Conservation (phyloP, 1,139 yeast species). For the Pichia sp. region DNA sequence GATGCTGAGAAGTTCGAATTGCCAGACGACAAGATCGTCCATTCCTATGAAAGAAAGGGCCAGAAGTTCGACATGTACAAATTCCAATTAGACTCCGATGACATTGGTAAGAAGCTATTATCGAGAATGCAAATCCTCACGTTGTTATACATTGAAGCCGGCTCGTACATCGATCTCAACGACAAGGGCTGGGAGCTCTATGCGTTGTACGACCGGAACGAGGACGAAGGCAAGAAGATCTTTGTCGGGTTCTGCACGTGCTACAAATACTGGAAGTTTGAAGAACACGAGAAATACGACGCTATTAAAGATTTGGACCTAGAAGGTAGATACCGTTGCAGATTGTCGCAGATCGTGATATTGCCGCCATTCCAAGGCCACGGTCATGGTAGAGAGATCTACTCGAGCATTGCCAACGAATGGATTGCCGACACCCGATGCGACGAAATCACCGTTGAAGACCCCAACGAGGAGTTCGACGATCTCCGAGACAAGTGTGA, state of each 20-base stretch:
- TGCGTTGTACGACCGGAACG: conserved; percentile 40
- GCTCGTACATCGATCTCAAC: conserved; percentile 74
- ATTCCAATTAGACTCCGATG: conserved; percentile 38
- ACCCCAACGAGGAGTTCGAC: conserved; percentile 92
- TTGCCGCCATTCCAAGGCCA: conserved; percentile 78
- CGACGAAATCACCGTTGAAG: conserved; percentile 87
- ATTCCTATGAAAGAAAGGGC: conserved; percentile 12
- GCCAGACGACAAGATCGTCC: conserved; percentile 43
- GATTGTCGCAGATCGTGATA: conserved; percentile 85
- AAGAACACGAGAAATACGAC: conserved; percentile 59
- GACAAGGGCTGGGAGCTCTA: conserved; percentile 76
- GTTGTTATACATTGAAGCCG: conserved; percentile 88
- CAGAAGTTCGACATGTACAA: conserved; percentile 38
- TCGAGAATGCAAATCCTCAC: conserved; percentile 76
- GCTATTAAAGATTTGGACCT: conserved; percentile 27
- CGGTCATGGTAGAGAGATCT: conserved; percentile 68
- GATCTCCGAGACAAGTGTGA: conserved; percentile 87
- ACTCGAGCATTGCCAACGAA: conserved; percentile 48
- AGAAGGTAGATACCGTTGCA: conserved; percentile 50
- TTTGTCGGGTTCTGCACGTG: conserved; percentile 83
- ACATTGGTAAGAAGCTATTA: conserved; percentile 52
- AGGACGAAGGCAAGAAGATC: conserved; percentile 23
- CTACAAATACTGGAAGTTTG: conserved; percentile 81
- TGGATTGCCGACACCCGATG: conserved; percentile 58
- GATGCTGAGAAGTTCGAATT: conserved; percentile 47